Evolutionary conservation across 1,139 yeast genomes (phyloP).

Genomic region (Saccharomyces hybrid): DNA sequence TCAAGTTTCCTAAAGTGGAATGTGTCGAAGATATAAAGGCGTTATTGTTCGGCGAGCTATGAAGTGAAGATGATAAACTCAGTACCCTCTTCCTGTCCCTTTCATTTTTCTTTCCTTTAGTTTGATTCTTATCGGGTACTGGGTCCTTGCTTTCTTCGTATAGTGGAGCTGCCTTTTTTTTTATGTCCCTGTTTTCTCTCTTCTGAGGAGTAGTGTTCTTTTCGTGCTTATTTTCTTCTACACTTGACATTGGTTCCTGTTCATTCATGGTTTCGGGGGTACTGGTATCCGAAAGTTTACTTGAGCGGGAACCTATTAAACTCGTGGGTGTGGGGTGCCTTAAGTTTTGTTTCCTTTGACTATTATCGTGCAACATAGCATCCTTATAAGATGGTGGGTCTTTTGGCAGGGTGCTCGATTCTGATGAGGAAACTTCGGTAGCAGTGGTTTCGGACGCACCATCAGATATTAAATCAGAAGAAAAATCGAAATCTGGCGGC

Average conservation of each 20-base stretch:
- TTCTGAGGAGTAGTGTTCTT: neutral
- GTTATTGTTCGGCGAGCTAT: slow-evolving; percentile 10
- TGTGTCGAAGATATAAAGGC: neutral
- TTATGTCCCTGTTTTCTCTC: neutral
- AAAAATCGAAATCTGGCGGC: slow-evolving; percentile 25
- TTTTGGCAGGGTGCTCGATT: slow-evolving; percentile 28
- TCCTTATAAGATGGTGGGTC: slow-evolving; percentile 36
- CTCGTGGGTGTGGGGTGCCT: neutral
- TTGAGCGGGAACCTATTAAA: neutral
- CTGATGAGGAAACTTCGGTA: slow-evolving; percentile 1
- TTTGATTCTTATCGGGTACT: neutral
- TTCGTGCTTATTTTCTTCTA: neutral
- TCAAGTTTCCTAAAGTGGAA: neutral
- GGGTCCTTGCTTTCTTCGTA: neutral
- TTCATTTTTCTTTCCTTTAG: neutral
- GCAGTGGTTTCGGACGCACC: slow-evolving; percentile 7
- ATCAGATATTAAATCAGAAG: slow-evolving; percentile 20
- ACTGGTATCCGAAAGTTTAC: neutral
- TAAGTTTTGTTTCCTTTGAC: slow-evolving; percentile 4
- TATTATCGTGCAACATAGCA: slow-evolving; percentile 11
- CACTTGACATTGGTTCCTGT: neutral
- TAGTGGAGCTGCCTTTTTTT: neutral
- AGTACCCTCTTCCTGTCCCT: neutral
- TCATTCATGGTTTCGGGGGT: no score
- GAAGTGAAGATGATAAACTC: neutral